Evolutionary conservation across 345 rosid species (phyloP).

Genomic region (Schrenkiella parvula): DNA sequence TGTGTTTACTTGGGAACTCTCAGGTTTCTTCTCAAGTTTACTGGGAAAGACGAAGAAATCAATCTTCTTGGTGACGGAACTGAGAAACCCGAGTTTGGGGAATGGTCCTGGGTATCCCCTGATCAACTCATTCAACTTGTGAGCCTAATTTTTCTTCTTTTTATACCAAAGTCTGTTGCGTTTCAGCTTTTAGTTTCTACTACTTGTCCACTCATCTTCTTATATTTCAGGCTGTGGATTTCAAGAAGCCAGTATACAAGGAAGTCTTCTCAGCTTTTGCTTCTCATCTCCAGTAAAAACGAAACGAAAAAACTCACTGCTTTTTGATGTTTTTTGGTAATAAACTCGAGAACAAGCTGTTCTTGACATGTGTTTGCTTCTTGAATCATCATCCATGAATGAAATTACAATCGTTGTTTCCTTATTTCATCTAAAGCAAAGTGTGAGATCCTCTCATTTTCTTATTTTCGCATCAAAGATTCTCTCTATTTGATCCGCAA

Average conservation of each 20-base stretch:
- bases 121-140: conserved; percentile 61
- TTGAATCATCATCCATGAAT: background rate
- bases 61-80: conserved; percentile 82
- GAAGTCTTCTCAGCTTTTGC: conserved; percentile 62
- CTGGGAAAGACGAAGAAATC: conserved; percentile 80
- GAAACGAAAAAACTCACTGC: background rate
- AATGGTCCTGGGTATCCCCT: conserved; percentile 81
- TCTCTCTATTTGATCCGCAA: conserved; percentile 39
- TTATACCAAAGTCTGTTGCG: background rate
- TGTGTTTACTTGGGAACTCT: background rate
- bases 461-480: conserved; percentile 31
- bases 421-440: background rate
- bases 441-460: conserved; percentile 9
- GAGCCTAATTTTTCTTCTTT: conserved; percentile 21
- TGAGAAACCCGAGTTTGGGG: conserved; percentile 91
- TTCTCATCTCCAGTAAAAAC: conserved; percentile 52
- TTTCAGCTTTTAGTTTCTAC: background rate
- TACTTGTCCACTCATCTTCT: background rate
- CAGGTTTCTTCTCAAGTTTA: conserved; percentile 88
- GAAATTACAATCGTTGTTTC: background rate
- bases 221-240: conserved; percentile 63
- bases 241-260: conserved; percentile 86
- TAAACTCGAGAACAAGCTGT: conserved; percentile 4
- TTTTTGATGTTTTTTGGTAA: background rate
- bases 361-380: background rate